Evolutionary conservation across 192 early-diverging fungal genomes (phyloP).

Genomic region (Coemansia javaensis): DNA sequence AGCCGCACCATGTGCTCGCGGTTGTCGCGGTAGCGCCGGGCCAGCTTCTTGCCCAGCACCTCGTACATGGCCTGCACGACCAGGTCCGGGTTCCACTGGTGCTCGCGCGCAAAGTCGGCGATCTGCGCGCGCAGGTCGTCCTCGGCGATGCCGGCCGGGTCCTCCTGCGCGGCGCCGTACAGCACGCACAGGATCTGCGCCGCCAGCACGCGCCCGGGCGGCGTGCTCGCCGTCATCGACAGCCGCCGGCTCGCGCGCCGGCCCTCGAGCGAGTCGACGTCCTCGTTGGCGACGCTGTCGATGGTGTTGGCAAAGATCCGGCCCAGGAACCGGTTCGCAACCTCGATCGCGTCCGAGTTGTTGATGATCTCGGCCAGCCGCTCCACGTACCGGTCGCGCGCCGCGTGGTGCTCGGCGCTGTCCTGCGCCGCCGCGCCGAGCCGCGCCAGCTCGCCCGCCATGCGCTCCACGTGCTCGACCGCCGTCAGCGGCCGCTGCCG

Average conservation of each 20-base stretch:
- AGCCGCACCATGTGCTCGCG: conserved; percentile 43
- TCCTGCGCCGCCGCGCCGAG: neutral
- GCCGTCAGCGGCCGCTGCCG: conserved; percentile 38
- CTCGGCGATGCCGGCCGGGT: conserved; percentile 29
- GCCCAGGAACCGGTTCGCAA: conserved; percentile 38
- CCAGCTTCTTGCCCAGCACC: conserved; percentile 45
- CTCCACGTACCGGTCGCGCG: conserved; percentile 9
- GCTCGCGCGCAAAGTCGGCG: conserved; percentile 45
- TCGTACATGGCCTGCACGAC: conserved; percentile 50
- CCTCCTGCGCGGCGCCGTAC: conserved; percentile 20
- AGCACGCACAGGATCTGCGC: conserved; percentile 48
- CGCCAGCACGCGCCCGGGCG: conserved; percentile 34
- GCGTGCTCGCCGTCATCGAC: conserved; percentile 30
- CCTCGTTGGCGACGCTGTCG: conserved; percentile 46
- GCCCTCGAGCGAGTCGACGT: conserved; percentile 35
- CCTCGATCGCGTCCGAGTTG: conserved; percentile 34
- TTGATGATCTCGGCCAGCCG: conserved; percentile 32
- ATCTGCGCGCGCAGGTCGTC: conserved; percentile 36
- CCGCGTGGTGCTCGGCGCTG: conserved; percentile 3
- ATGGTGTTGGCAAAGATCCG: conserved; percentile 47
- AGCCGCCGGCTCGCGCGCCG: conserved; percentile 39
- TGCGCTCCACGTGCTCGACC: conserved; percentile 37
- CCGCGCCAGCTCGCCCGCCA: conserved; percentile 16
- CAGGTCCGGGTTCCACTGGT: conserved; percentile 45
- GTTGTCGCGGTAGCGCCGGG: conserved; percentile 39